Conservation (phyloP, 2,329 filamentous ascomycete species). For the Huntiella omanensis region DNA sequence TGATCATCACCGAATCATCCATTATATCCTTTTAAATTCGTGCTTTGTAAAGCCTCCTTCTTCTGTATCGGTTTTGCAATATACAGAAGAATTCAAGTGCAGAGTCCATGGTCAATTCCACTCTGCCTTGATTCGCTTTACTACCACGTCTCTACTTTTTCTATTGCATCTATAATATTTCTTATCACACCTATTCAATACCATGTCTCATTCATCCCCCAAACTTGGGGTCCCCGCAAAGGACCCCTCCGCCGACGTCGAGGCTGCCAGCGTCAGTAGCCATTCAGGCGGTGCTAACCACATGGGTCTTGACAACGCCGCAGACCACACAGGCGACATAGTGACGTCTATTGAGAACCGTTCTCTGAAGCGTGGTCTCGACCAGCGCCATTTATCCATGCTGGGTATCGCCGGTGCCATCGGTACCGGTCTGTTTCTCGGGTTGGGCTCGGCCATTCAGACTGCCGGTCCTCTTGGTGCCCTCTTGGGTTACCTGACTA, state of each 20-base stretch:
- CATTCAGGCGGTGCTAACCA: neutral
- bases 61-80: constrained; percentile 11
- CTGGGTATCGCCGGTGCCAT: constrained; percentile 43
- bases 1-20: neutral
- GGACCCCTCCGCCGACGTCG: constrained; percentile 1
- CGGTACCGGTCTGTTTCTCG: constrained; percentile 41
- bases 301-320: constrained; percentile 5
- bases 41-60: neutral
- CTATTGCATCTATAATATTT: neutral
- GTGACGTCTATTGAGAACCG: constrained; percentile 29
- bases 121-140: neutral
- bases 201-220: neutral
- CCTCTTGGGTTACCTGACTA: constrained; percentile 33
- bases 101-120: neutral
- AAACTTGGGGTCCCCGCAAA: neutral
- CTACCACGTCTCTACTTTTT: neutral
- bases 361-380: constrained; percentile 28
- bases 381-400: constrained; percentile 36
- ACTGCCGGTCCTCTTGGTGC: constrained; percentile 30
- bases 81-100: constrained; percentile 8
- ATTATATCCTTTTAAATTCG: constrained; percentile 1
- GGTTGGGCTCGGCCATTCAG: constrained; percentile 33
- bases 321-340: constrained; percentile 23
- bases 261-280: constrained; percentile 1
- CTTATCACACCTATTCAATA: neutral